phyloP scores from a whole-genome alignment of 2,329 filamentous ascomycete species.

The Xylariomycetidae sp. region DNA sequence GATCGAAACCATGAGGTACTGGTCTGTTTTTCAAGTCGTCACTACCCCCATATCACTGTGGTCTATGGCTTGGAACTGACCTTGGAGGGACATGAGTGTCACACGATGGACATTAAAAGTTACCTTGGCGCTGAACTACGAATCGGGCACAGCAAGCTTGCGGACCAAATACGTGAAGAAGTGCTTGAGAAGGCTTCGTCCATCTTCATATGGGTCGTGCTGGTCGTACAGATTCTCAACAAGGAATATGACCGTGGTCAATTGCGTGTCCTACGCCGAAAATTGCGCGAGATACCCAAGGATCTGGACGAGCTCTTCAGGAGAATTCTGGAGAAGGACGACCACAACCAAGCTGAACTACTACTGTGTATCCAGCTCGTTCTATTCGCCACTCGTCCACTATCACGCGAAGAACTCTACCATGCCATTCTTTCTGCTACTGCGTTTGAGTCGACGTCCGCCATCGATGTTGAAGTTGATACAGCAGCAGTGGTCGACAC shows the following conservation, averaged over 20 bases:
- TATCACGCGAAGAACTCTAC: conserved; percentile 1
- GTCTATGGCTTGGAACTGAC: background rate
- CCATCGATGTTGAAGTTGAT: background rate
- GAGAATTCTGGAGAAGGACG: conserved; percentile 4
- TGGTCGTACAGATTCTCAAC: conserved; percentile 5
- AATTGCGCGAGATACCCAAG: conserved; percentile 1
- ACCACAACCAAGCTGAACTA: background rate
- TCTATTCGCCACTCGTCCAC: background rate
- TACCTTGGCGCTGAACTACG: conserved; percentile 1
- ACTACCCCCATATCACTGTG: conserved; percentile 27
- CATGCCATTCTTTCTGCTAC: conserved; percentile 3
- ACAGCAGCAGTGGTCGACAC: conserved; percentile 16
- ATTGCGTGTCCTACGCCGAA: background rate
- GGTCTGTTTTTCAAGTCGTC: conserved; percentile 38
- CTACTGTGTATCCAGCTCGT: conserved; percentile 8
- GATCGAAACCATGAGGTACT: conserved; percentile 14
- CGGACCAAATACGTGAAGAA: background rate
- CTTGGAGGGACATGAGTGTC: conserved; percentile 3
- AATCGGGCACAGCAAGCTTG: background rate
- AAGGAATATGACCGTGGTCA: conserved; percentile 2
- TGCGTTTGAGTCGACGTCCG: background rate
- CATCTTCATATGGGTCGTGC: conserved; percentile 7
- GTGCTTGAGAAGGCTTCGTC: conserved; percentile 4
- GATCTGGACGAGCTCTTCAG: conserved; percentile 2
- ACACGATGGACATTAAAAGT: conserved; percentile 1